Evolutionary conservation across 345 rosid genomes (phyloP), one percentile per base, ranked within the genome.

Genomic region (Hypericum perforatum): DNA sequence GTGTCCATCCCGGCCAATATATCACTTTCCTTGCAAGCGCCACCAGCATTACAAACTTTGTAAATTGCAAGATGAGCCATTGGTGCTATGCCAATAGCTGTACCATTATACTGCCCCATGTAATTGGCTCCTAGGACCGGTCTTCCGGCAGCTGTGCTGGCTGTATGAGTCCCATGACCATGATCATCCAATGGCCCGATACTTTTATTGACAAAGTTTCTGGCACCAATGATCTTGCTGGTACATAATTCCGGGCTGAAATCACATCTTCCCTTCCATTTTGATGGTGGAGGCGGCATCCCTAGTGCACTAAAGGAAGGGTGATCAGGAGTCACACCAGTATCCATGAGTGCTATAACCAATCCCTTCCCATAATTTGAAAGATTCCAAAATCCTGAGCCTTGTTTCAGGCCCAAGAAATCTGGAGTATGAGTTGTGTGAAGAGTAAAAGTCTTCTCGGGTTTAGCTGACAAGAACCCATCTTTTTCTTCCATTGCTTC

Each of bases 1-100:
- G 55, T 13, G 38, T 51, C 54, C 54, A 51, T 51, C 11, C 13
- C 54, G 10, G 54, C 54, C 12, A 51, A 51, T 8, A 51, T 36
- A 6, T 11, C 39, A 32, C 40, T 51, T 16, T 45, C 50, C 8
- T 10, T 10, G 50, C 50, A 46, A 8, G 12, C 16, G 5, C 7
- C 22, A n/a, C 0, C 1, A 46, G 50, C 14, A 10, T 4, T 6
- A 46, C 50, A 46, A 0, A 7, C 22, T 13, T 14, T 46, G 32
- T 22, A 22, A 1, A 22, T 22, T 4, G 32, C 32, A 1, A 22
- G 32, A 22, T 22, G 32, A 22, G 32, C 32, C 32, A 22, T 1
- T 1, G 32, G 32, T 22, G 32, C 32, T 4, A 22, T 22, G 32
- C 32, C 32, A 22, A 4, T 22, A 22, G 32, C 32, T 22, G 32